phyloP scores from a whole-genome alignment of 805 yeast genomes.

The Wickerhamiella azymoides region DNA sequence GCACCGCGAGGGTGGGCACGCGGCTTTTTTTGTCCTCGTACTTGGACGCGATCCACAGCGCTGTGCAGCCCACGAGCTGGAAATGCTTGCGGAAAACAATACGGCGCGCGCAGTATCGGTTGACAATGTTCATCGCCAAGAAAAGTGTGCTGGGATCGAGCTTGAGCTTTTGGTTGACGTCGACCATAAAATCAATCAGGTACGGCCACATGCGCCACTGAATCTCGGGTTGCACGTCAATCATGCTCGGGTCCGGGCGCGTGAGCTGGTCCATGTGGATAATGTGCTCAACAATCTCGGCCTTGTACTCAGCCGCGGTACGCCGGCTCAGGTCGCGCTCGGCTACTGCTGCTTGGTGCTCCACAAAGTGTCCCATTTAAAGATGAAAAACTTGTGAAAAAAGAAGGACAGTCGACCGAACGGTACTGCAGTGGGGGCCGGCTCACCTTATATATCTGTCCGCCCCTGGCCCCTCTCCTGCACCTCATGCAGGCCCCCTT shows the following conservation, averaged over 20 bases:
- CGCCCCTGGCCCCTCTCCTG: constrained; percentile 6
- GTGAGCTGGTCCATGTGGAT: constrained; percentile 23
- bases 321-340: constrained; percentile 16
- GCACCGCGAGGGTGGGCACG: constrained; percentile 56
- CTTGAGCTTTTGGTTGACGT: constrained; percentile 42
- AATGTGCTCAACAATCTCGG: constrained; percentile 27
- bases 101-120: constrained; percentile 77
- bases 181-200: constrained; percentile 62
- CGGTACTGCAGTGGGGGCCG: not conserved
- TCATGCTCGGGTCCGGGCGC: constrained; percentile 45
- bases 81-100: constrained; percentile 73
- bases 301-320: constrained; percentile 25
- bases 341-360: constrained; percentile 9
- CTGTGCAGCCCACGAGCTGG: constrained; percentile 80
- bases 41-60: constrained; percentile 81
- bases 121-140: constrained; percentile 60
- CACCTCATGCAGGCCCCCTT: constrained; percentile 6
- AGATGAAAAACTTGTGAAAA: not conserved
- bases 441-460: constrained; percentile 3
- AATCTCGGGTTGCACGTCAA: constrained; percentile 76
- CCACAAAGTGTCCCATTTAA: constrained; percentile 6
- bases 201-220: constrained; percentile 55
- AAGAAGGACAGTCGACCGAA: constrained; percentile 5
- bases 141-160: constrained; percentile 57
- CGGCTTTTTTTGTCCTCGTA: constrained; percentile 59